Evolutionary conservation across 192 early-diverging fungal species (phyloP).

Genomic region (Coemansia asiatica): DNA sequence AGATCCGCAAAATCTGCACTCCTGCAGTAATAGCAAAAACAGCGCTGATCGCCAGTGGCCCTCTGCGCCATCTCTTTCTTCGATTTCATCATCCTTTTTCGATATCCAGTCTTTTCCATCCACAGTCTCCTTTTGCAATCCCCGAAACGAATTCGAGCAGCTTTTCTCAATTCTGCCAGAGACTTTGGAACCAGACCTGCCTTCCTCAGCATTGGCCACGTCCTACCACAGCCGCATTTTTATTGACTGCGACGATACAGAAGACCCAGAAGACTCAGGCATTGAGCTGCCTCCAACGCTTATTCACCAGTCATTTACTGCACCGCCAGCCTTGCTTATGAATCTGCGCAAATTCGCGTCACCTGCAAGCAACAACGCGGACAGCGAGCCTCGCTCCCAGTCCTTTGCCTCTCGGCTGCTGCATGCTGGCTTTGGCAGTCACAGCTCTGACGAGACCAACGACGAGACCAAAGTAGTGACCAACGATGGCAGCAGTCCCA

Average conservation of each 20-base stretch:
- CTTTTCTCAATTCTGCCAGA: slow-evolving; percentile 34
- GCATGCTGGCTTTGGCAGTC: slow-evolving; percentile 16
- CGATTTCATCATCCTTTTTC: slow-evolving; percentile 28
- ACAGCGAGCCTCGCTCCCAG: slow-evolving; percentile 2
- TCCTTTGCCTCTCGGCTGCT: slow-evolving; percentile 25
- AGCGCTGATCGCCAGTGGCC: slow-evolving; percentile 1
- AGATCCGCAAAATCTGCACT: too few relatives aligned
- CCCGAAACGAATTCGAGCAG: slow-evolving; percentile 34
- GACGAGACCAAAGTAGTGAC: background rate
- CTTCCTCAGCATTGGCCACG: background rate
- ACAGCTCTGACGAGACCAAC: background rate
- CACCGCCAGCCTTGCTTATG: slow-evolving; percentile 29
- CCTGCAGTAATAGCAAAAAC: slow-evolving; percentile 1
- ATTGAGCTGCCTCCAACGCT: background rate
- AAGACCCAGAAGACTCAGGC: slow-evolving; percentile 5
- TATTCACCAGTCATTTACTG: slow-evolving; percentile 12
- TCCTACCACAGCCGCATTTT: slow-evolving; percentile 16
- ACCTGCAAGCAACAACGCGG: background rate
- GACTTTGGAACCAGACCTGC: background rate
- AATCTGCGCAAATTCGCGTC: slow-evolving; percentile 28
- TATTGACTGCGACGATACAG: slow-evolving; percentile 9
- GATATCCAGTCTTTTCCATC: slow-evolving; percentile 32
- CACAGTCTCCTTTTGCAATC: slow-evolving; percentile 11
- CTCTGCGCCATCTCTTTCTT: slow-evolving; percentile 20
- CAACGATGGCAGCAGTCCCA: background rate